Evolutionary conservation across 1,284 basidiomycete genomes (phyloP).

Genomic region (Fomitopsis schrenkii): DNA sequence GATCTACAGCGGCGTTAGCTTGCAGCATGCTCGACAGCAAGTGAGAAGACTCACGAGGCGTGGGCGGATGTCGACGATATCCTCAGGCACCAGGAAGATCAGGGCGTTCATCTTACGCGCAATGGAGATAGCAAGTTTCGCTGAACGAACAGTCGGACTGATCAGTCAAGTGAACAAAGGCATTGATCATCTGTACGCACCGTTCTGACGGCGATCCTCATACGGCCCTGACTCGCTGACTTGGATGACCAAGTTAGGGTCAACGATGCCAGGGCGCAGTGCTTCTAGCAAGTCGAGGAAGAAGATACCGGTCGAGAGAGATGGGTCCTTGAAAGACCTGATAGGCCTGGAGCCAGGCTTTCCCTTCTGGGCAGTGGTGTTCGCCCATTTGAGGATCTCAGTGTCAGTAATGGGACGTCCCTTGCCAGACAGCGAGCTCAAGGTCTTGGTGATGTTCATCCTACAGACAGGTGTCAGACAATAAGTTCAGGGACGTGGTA

Average conservation of each 20-base stretch:
- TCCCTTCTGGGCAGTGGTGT: constrained; percentile 76
- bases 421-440: constrained; percentile 71
- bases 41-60: constrained; percentile 56
- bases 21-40: background rate
- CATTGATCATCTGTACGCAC: constrained; percentile 34
- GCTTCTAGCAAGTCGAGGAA: constrained; percentile 92
- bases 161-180: background rate
- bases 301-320: constrained; percentile 88
- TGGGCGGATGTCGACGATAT: constrained; percentile 86
- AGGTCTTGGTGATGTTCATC: constrained; percentile 90
- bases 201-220: constrained; percentile 91
- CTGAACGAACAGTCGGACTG: constrained; percentile 34
- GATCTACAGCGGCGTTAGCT: constrained; percentile 24
- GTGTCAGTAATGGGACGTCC: constrained; percentile 84
- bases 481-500: too few species aligned
- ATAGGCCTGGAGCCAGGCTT: constrained; percentile 70
- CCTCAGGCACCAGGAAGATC: constrained; percentile 97
- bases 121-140: constrained; percentile 96
- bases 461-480: constrained; percentile 29
- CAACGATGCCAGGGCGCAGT: constrained; percentile 92
- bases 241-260: constrained; percentile 75
- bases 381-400: constrained; percentile 97
- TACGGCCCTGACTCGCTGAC: constrained; percentile 69
- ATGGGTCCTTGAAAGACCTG: constrained; percentile 92
- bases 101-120: constrained; percentile 96